Conservation (phyloP, 2,329 filamentous ascomycete species). For the Calonectria naviculata region DNA sequence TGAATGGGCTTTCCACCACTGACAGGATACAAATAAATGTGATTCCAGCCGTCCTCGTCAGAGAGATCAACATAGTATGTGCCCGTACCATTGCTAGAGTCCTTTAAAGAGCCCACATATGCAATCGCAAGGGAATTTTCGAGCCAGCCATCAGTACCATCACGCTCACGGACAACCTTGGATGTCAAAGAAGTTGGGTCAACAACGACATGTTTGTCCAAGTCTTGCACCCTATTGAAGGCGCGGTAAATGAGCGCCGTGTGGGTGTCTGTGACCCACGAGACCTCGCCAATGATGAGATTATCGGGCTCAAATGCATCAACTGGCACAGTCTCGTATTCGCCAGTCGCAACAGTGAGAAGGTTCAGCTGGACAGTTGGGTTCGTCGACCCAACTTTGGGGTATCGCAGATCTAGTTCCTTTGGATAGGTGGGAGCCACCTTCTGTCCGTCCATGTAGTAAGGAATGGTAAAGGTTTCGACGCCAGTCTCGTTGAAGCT, state of each 20-base stretch:
- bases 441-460: constrained; percentile 70
- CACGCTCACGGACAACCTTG: constrained; percentile 63
- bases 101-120: constrained; percentile 62
- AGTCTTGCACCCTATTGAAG: constrained; percentile 76
- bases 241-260: constrained; percentile 71
- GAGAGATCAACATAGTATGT: constrained; percentile 75
- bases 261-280: constrained; percentile 73
- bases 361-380: constrained; percentile 72
- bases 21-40: constrained; percentile 73
- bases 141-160: constrained; percentile 71
- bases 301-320: constrained; percentile 70
- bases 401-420: constrained; percentile 73
- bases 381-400: constrained; percentile 76
- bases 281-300: constrained; percentile 74
- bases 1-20: constrained; percentile 64
- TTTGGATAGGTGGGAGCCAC: constrained; percentile 70
- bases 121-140: constrained; percentile 67
- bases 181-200: constrained; percentile 60
- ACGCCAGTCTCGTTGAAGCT: constrained; percentile 86
- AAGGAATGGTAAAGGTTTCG: constrained; percentile 72
- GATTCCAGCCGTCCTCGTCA: constrained; percentile 76
- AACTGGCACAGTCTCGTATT: constrained; percentile 59
- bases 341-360: constrained; percentile 60
- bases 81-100: constrained; percentile 44
- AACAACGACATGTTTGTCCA: constrained; percentile 71